phyloP scores from a whole-genome alignment of 768 basidiomycete genomes.

The Pisolithus marmoratus region DNA sequence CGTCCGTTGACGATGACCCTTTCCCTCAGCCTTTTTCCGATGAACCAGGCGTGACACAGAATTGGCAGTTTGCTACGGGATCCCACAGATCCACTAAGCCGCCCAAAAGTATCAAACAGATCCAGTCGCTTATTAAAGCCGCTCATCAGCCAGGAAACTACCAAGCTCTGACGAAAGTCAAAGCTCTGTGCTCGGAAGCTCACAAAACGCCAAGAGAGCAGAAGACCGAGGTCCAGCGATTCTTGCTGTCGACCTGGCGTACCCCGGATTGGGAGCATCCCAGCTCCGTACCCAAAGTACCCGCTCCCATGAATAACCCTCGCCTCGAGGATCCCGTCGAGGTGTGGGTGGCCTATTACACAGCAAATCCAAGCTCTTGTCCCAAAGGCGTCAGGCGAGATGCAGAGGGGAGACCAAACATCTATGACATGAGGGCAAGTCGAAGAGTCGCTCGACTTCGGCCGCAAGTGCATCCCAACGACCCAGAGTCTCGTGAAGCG shows the following conservation, averaged over 20 bases:
- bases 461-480: slow-evolving; percentile 29
- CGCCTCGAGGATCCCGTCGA: slow-evolving; percentile 43
- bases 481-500: slow-evolving; percentile 28
- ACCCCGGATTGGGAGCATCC: slow-evolving; percentile 33
- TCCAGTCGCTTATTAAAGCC: slow-evolving; percentile 37
- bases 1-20: slow-evolving; percentile 19
- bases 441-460: slow-evolving; percentile 45
- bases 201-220: slow-evolving; percentile 38
- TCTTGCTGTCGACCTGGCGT: slow-evolving; percentile 39
- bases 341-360: slow-evolving; percentile 41
- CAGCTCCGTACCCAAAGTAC: slow-evolving; percentile 13
- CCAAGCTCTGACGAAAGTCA: slow-evolving; percentile 36
- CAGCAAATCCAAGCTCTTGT: slow-evolving; percentile 39
- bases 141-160: slow-evolving; percentile 41
- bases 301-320: slow-evolving; percentile 34
- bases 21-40: slow-evolving; percentile 19
- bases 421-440: slow-evolving; percentile 42
- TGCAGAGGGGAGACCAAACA: slow-evolving; percentile 30
- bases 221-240: slow-evolving; percentile 41
- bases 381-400: slow-evolving; percentile 43
- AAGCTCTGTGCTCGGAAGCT: slow-evolving; percentile 40
- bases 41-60: slow-evolving; percentile 10
- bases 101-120: slow-evolving; percentile 34
- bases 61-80: slow-evolving; percentile 21
- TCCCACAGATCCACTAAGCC: slow-evolving; percentile 15